Evolutionary conservation across 31 red algal genomes (phyloP).

Genomic region (Bonnemaisonia californica): DNA sequence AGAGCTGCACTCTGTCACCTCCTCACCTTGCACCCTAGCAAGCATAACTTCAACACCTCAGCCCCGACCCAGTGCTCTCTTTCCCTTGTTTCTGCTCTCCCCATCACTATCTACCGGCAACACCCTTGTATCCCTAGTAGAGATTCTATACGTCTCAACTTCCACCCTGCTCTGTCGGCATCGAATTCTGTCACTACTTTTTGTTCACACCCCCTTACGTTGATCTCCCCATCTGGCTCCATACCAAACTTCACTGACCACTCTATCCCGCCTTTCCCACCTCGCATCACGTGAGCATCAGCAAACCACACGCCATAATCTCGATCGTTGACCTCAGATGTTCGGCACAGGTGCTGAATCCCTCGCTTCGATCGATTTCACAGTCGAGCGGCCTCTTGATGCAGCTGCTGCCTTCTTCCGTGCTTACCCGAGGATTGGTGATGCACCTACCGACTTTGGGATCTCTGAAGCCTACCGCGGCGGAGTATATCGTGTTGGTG

Average conservation of each 20-base stretch:
- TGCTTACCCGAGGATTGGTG: constrained; percentile 39
- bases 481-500: constrained; percentile 26
- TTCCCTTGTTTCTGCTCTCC: too few species aligned
- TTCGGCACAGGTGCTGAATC: neutral
- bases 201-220: neutral
- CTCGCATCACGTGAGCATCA: neutral
- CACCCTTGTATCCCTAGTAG: too few species aligned
- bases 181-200: neutral
- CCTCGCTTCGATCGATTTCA: constrained; percentile 15
- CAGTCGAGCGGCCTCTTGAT: constrained; percentile 1
- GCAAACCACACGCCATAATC: too few species aligned
- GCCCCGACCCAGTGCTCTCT: too few species aligned
- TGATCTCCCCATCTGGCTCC: neutral
- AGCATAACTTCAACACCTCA: too few species aligned
- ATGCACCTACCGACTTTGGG: constrained; percentile 19
- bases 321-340: neutral
- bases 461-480: constrained; percentile 26
- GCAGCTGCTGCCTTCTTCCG: constrained; percentile 43
- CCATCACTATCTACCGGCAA: too few species aligned
- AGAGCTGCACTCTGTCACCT: too few species aligned
- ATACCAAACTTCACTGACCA: neutral
- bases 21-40: too few species aligned
- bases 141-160: neutral
- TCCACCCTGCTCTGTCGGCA: neutral
- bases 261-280: neutral